phyloP scores from a whole-genome alignment of 106 monocot species.

The Acorus gramineus region DNA sequence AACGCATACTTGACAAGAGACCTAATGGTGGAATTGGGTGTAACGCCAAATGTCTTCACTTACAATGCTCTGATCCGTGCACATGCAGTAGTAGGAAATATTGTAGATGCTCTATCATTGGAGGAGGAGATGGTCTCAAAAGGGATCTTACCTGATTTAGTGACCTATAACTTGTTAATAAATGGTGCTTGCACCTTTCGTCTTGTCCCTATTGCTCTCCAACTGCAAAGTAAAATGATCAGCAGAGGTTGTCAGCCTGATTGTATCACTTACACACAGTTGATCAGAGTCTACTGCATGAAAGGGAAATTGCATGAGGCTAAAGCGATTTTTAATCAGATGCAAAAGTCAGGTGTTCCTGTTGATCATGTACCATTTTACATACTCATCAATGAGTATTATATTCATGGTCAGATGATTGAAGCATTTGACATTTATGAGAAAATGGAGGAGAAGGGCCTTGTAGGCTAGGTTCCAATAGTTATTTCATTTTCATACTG shows the following conservation, averaged over 20 bases:
- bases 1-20: slow-evolving; percentile 32
- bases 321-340: too few relatives aligned
- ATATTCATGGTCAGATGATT: too few relatives aligned
- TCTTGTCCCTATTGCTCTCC: slow-evolving; percentile 12
- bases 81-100: slow-evolving; percentile 34
- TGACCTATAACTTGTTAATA: slow-evolving; percentile 70
- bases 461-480: too few relatives aligned
- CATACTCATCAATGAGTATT: too few relatives aligned
- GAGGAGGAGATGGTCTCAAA: slow-evolving; percentile 44
- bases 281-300: too few relatives aligned
- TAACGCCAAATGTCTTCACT: slow-evolving; percentile 51
- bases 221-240: slow-evolving; percentile 34
- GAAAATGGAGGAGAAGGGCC: too few relatives aligned
- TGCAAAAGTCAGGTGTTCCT: too few relatives aligned
- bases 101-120: slow-evolving; percentile 26
- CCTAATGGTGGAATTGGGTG: slow-evolving; percentile 43
- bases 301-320: too few relatives aligned
- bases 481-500: too few relatives aligned
- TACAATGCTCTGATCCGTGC: slow-evolving; percentile 68
- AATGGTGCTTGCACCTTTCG: slow-evolving; percentile 32
- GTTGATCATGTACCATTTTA: too few relatives aligned
- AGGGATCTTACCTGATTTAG: slow-evolving; percentile 60
- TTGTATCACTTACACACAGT: too few relatives aligned
- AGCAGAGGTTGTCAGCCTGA: not conserved
- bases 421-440: too few relatives aligned